Evolutionary conservation across 768 basidiomycete genomes (phyloP).

Genomic region (Leccinum aurantiacum): DNA sequence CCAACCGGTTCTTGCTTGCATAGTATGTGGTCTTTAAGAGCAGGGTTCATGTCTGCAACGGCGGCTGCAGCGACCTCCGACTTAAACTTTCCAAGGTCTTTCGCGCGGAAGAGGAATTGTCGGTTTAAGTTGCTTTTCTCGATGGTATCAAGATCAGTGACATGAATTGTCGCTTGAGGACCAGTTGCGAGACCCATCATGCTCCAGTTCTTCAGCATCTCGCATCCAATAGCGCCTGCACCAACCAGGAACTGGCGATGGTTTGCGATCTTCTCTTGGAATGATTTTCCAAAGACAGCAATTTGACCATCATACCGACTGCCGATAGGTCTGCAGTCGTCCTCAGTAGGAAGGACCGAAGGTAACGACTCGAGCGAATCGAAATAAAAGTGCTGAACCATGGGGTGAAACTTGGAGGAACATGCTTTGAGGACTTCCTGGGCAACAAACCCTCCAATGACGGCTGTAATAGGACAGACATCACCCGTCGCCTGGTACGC

Average conservation of each 20-base stretch:
- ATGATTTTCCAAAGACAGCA: slow-evolving; percentile 90
- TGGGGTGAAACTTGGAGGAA: slow-evolving; percentile 97
- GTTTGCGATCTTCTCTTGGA: slow-evolving; percentile 90
- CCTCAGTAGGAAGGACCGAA: slow-evolving; percentile 67
- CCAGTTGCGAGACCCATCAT: slow-evolving; percentile 95
- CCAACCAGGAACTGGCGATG: slow-evolving; percentile 96
- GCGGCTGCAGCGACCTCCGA: slow-evolving; percentile 90
- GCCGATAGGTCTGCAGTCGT: slow-evolving; percentile 77
- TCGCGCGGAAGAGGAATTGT: slow-evolving; percentile 95
- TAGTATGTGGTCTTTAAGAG: slow-evolving; percentile 79
- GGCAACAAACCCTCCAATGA: slow-evolving; percentile 95
- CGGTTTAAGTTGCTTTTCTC: slow-evolving; percentile 99
- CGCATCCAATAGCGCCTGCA: slow-evolving; percentile 98
- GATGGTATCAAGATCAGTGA: slow-evolving; percentile 97
- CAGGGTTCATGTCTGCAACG: slow-evolving; percentile 95
- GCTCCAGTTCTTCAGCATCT: slow-evolving; percentile 99
- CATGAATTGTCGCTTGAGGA: slow-evolving; percentile 76
- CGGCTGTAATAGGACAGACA: slow-evolving; percentile 85
- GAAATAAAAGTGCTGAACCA: slow-evolving; percentile 93
- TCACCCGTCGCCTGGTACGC: slow-evolving; percentile 92
- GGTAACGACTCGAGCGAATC: slow-evolving; percentile 97
- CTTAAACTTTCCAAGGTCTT: slow-evolving; percentile 97
- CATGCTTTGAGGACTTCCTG: slow-evolving; percentile 97
- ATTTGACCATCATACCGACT: slow-evolving; percentile 93
- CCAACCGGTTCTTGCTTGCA: slow-evolving; percentile 94